Evolutionary conservation across 1,284 basidiomycete species (phyloP), one percentile per base, ranked within the genome.

Genomic region (Cryptococcus sp.): DNA sequence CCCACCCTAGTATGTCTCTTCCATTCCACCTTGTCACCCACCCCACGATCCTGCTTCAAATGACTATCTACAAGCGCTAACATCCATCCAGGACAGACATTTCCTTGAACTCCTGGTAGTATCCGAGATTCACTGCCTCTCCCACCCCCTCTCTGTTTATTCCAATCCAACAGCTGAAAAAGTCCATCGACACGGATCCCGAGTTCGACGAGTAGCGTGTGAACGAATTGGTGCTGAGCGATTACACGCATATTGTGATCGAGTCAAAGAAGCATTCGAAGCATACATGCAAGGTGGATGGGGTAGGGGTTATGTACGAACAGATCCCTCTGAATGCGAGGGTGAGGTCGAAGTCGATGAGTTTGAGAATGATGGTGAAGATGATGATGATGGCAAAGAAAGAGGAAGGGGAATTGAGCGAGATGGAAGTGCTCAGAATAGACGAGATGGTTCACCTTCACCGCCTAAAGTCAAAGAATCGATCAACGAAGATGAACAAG

Each of bases 91-190:
- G 65, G 70, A 73, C 54, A 66, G 68, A 2, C 68, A 69, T 48
- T 73, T 73, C 42, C 63, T 73, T 19, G 69, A 73, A 54, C 63
- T 73, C 19, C 60, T 73, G 9, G 70, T 73, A 25, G 65, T 66
- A 13, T 69, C 68, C 18, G 70, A 73, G 50, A 73, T 73, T 48
- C 60, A 65, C 45, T 62, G 62, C 49, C 61, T 70, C 19, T 61
- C 70, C 2, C 54, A 67, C 45, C 65, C 69, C 3, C 56, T 69
- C 16, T 45, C 62, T 39, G 46, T 18, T 19, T 36, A 48, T 16
- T 39, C 41, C 18, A 39, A 48, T 40, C n/a, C 49, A 1, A 19
- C 46, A 9, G 57, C 64, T 9, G 69, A 70, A 13, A 51, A 63
- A 1, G 61, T 67, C 22, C 66, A 70, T 34, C 62, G 69, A 4